Conservation (phyloP, 2,329 filamentous ascomycete genomes). For the Neonectria magnoliae region DNA sequence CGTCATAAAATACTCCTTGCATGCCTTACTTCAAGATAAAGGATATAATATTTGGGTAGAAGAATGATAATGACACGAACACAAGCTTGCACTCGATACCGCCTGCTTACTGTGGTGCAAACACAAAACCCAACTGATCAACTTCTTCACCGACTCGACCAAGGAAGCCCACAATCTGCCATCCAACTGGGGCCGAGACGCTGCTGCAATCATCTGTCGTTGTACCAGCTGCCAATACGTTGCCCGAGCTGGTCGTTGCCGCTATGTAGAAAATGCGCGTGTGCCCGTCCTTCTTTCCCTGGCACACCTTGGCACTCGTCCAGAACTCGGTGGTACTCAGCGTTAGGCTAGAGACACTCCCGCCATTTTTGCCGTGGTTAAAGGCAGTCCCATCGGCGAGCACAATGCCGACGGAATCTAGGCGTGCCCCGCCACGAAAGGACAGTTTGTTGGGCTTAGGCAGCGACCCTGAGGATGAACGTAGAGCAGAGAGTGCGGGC, state of each 20-base stretch:
- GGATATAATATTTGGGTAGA: no score
- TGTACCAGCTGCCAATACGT: neutral
- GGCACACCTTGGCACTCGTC: constrained; percentile 15
- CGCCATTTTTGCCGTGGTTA: constrained; percentile 9
- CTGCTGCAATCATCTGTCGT: constrained; percentile 8
- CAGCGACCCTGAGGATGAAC: neutral
- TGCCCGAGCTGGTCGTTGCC: constrained; percentile 9
- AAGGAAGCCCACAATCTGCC: constrained; percentile 21
- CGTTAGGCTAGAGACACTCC: neutral
- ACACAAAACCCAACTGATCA: constrained; percentile 14
- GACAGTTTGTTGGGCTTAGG: constrained; percentile 8
- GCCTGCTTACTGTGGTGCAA: constrained; percentile 1
- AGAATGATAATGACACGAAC: no score
- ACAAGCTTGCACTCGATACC: no score
- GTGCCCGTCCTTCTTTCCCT: constrained; percentile 6
- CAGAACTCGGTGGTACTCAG: constrained; percentile 9
- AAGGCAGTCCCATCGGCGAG: constrained; percentile 7
- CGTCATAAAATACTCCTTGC: no score
- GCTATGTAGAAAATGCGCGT: constrained; percentile 15
- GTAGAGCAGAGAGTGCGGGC: neutral
- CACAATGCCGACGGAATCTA: constrained; percentile 9
- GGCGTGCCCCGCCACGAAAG: constrained; percentile 3
- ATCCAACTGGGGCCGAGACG: constrained; percentile 3
- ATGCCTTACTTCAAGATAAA: no score
- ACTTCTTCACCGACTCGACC: constrained; percentile 15